These are phyloP conservation scores for Asterophora parasitica DNA, from an alignment of 768 basidiomycete genomes.

Conservation along the genomic window DNA sequence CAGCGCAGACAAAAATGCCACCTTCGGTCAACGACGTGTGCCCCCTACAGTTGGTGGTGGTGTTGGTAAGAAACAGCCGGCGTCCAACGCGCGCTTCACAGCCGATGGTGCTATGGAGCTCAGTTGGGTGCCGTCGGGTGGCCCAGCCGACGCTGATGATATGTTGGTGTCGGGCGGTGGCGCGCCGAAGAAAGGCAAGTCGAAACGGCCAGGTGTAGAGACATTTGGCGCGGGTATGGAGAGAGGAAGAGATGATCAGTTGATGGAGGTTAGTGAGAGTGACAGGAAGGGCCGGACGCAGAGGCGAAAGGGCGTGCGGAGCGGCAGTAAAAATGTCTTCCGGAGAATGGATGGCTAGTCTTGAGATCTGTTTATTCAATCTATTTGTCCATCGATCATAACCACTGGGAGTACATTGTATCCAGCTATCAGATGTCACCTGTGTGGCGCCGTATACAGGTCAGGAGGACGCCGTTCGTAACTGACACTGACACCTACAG, in stretches of 20 bases:
- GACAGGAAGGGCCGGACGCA: slow-evolving; percentile 77
- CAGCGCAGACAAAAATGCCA: slow-evolving; percentile 43
- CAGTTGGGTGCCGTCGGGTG: slow-evolving; percentile 68
- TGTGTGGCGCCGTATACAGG: no score
- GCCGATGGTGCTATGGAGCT: slow-evolving; percentile 76
- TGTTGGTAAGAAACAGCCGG: slow-evolving; percentile 11
- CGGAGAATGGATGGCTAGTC: slow-evolving; percentile 29
- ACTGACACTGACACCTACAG: no score
- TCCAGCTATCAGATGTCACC: no score
- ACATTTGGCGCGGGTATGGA: slow-evolving; percentile 88
- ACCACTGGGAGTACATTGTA: no score
- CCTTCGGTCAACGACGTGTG: slow-evolving; percentile 67
- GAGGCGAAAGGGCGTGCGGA: slow-evolving; percentile 73
- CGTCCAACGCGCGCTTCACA: slow-evolving; percentile 19
- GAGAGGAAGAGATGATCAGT: slow-evolving; percentile 56
- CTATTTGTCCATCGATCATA: no score
- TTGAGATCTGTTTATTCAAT: background rate
- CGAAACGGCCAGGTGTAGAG: slow-evolving; percentile 61
- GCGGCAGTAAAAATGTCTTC: slow-evolving; percentile 88
- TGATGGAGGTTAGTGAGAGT: slow-evolving; percentile 48
- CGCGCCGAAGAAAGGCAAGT: slow-evolving; percentile 26
- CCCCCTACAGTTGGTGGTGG: slow-evolving; percentile 11
- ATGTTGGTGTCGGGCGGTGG: slow-evolving; percentile 20
- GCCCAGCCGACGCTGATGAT: slow-evolving; percentile 31
- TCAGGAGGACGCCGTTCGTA: no score